phyloP scores from a whole-genome alignment of 352 stramenopile genomes.

The Phytopythium cucurbitacearum region DNA sequence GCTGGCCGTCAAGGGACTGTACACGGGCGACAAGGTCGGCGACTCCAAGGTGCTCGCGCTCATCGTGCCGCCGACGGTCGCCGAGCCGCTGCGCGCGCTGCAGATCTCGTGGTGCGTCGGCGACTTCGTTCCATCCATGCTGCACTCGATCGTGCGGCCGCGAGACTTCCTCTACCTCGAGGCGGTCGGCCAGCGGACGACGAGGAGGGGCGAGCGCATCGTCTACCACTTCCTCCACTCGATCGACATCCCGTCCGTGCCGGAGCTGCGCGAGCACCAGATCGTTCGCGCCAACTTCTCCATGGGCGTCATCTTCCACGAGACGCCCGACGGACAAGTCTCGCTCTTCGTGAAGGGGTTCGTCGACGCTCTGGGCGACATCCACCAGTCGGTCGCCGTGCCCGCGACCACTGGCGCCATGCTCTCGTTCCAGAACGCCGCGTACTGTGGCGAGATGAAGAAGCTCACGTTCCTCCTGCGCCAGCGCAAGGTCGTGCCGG shows the following conservation, averaged over 20 bases:
- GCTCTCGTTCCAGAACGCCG: slow-evolving; percentile 5
- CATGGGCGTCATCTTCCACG: slow-evolving; percentile 9
- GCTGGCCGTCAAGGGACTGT: slow-evolving; percentile 25
- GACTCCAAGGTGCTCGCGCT: slow-evolving; percentile 23
- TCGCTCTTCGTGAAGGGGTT: slow-evolving; percentile 12
- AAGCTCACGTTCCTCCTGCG: slow-evolving; percentile 8
- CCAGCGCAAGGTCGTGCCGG: background rate
- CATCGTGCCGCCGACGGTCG: slow-evolving; percentile 17
- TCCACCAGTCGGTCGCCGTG: slow-evolving; percentile 5
- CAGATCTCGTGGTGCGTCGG: slow-evolving; percentile 20
- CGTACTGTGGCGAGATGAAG: slow-evolving; percentile 10
- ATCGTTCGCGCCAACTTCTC: slow-evolving; percentile 18
- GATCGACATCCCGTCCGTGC: slow-evolving; percentile 10
- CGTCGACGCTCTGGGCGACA: slow-evolving; percentile 6
- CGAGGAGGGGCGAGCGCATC: slow-evolving; percentile 9
- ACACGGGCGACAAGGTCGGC: slow-evolving; percentile 20
- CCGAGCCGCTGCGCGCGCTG: slow-evolving; percentile 17
- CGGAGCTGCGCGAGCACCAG: slow-evolving; percentile 7
- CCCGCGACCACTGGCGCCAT: slow-evolving; percentile 1
- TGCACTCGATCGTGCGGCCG: slow-evolving; percentile 19
- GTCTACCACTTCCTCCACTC: slow-evolving; percentile 24
- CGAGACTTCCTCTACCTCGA: slow-evolving; percentile 34
- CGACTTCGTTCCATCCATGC: slow-evolving; percentile 7
- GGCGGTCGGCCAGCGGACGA: slow-evolving; percentile 16
- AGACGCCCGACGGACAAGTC: slow-evolving; percentile 3